These are phyloP conservation scores for Mycena kentingensis DNA, from an alignment of 768 basidiomycete genomes.

Conservation along the genomic window DNA sequence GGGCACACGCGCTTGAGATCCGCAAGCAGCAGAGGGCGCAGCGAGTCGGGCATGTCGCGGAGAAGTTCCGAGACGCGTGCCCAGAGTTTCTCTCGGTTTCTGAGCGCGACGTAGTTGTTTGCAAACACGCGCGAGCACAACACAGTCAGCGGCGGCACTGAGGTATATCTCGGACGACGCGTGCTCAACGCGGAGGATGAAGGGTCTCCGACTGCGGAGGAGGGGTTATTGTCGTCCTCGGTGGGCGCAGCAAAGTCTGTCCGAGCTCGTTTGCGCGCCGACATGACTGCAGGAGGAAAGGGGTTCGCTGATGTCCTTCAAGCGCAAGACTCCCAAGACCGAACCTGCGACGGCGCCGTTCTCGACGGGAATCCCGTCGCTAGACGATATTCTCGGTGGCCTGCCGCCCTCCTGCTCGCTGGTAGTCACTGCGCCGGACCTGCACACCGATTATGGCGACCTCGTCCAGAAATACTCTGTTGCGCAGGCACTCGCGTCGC, in stretches of 20 bases:
- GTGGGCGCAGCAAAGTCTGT: slow-evolving; percentile 45
- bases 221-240: slow-evolving; percentile 41
- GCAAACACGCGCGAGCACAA: slow-evolving; percentile 58
- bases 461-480: slow-evolving; percentile 87
- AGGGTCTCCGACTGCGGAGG: slow-evolving; percentile 37
- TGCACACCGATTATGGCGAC: slow-evolving; percentile 82
- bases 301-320: slow-evolving; percentile 19
- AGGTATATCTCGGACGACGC: slow-evolving; percentile 36
- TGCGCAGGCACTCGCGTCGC: slow-evolving; percentile 78
- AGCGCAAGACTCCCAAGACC: slow-evolving; percentile 12
- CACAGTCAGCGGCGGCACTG: slow-evolving; percentile 47
- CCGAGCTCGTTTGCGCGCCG: slow-evolving; percentile 32
- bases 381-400: slow-evolving; percentile 94
- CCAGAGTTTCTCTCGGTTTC: slow-evolving; percentile 42
- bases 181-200: slow-evolving; percentile 56
- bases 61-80: slow-evolving; percentile 41
- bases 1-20: slow-evolving; percentile 54
- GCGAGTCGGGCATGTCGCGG: slow-evolving; percentile 50
- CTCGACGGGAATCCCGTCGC: slow-evolving; percentile 88
- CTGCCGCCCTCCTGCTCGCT: slow-evolving; percentile 79
- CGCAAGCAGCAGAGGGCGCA: slow-evolving; percentile 53
- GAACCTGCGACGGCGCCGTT: background rate
- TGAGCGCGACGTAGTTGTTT: slow-evolving; percentile 42
- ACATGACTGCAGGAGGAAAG: slow-evolving; percentile 7
- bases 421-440: slow-evolving; percentile 79